These are phyloP conservation scores for Coffea eugenioides DNA, from an alignment of 257 asterid species.

Conservation along the genomic window DNA sequence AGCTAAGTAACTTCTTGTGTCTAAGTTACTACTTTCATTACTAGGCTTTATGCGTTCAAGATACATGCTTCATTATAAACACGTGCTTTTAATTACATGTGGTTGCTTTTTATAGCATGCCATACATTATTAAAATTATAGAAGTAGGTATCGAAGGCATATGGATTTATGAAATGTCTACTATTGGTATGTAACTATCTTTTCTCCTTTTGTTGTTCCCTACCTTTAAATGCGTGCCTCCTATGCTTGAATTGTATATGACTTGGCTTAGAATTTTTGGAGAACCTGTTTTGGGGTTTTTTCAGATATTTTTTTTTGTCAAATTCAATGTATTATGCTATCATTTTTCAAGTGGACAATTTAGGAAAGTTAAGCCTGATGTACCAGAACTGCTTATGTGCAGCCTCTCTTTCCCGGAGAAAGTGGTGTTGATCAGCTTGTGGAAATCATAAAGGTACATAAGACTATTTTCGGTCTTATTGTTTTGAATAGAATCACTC, in stretches of 20 bases:
- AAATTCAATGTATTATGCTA: neutral
- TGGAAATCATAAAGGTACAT: constrained; percentile 79
- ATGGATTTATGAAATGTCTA: neutral
- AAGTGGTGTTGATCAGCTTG: constrained; percentile 88
- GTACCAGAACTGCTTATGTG: constrained; percentile 9
- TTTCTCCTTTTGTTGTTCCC: neutral
- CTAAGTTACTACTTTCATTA: neutral
- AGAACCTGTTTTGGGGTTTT: neutral
- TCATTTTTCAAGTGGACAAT: neutral
- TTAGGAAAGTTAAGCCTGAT: constrained; percentile 6
- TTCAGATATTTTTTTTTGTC: neutral
- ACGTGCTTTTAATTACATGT: too few species aligned
- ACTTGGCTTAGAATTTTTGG: neutral
- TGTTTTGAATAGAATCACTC: neutral
- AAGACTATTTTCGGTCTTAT: neutral
- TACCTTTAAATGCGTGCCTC: neutral
- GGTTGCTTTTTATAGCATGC: too few species aligned
- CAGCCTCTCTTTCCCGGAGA: constrained; percentile 98
- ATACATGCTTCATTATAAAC: neutral
- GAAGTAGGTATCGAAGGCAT: neutral
- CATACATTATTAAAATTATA: neutral
- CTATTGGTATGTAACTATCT: neutral
- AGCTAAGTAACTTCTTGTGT: neutral
- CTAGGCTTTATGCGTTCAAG: neutral
- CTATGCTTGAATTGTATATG: neutral